Evolutionary conservation across 257 asterid species (phyloP), one percentile per base, ranked within the genome.

Genomic region (Apocynum venetum): DNA sequence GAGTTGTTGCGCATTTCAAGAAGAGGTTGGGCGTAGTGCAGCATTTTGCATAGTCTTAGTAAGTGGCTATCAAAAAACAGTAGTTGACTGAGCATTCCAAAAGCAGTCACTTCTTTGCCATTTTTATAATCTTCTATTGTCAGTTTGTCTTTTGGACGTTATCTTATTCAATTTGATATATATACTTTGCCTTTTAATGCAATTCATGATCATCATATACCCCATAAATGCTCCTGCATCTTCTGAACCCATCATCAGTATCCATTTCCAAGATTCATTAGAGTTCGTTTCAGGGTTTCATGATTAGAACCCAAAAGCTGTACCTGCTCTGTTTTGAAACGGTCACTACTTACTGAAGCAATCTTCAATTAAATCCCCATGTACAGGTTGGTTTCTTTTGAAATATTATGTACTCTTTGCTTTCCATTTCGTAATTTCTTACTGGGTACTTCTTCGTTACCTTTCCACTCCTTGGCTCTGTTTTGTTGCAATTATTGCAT

Each of bases 151-250:
- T 77, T 77, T 66, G 48, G 68, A 76, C 72, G 82, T 73, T 82
- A 53, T 71, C 72, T 75, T 80, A 80, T 78, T 75, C 84, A 70
- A 76, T 72, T 76, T 75, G 68, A 71, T 78, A 72, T 78, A 80
- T 77, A 76, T 70, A 78, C 76, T 84, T 87, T 78, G 73, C 77
- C 77, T 79, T 79, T 80, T 75, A 73, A 76, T 76, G 81, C 80
- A 76, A 82, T 57, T 81, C 79, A 69, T 75, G 36, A 60, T 75
- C 53, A 73, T 57, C 36, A 38, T 56, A 43, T 67, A 41, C 41
- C 41, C 78, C 71, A 61, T 49, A 75, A 53, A 43, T 71, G 40
- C 20, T 76, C 31, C 25, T 81, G 35, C 31, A 52, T 49, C 59
- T 52, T 76, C 76, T 55, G 66, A 65, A 60, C 38, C 79, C 78